Percentiles rank a stretch among this genome's conserved stretches.
phyloP scores from a whole-genome alignment of 139 green algal genomes.

The Chlorokybus atmophyticus region DNA sequence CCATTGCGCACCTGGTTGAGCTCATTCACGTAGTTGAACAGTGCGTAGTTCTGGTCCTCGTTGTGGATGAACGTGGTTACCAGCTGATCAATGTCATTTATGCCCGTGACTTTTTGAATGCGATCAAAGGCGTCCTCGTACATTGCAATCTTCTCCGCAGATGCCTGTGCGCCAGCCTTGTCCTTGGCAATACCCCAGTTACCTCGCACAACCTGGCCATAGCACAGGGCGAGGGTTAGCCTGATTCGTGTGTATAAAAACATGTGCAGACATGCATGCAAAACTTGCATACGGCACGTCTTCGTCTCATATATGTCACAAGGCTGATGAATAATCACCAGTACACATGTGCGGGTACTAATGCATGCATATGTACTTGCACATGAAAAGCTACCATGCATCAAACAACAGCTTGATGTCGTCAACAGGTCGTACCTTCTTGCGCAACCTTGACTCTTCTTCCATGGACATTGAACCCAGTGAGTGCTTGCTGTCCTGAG shows the following conservation, averaged over 20 bases:
- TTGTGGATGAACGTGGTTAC: conserved; percentile 49
- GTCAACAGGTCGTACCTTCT: no score
- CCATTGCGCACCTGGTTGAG: conserved; percentile 37
- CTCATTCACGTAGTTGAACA: conserved; percentile 73
- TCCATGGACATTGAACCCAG: conserved; percentile 14
- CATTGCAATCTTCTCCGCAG: conserved; percentile 50
- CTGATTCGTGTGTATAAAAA: no score
- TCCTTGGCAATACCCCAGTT: conserved; percentile 38
- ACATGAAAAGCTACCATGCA: no score
- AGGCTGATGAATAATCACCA: no score
- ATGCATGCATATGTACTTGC: no score
- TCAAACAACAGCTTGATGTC: no score
- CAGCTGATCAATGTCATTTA: conserved; percentile 56
- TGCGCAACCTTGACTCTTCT: conserved; percentile 18
- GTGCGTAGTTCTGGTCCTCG: conserved; percentile 59
- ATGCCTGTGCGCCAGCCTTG: conserved; percentile 41
- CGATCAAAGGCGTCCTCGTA: conserved; percentile 61
- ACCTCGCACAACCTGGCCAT: conserved; percentile 21
- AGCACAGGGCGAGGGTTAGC: no score
- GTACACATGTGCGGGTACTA: no score
- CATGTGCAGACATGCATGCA: no score
- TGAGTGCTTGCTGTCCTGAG: no score
- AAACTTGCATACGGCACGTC: no score
- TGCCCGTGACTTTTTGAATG: conserved; percentile 57
- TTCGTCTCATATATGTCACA: no score